Conservation (phyloP, 1,284 basidiomycete species). For the Grifola frondosa region DNA sequence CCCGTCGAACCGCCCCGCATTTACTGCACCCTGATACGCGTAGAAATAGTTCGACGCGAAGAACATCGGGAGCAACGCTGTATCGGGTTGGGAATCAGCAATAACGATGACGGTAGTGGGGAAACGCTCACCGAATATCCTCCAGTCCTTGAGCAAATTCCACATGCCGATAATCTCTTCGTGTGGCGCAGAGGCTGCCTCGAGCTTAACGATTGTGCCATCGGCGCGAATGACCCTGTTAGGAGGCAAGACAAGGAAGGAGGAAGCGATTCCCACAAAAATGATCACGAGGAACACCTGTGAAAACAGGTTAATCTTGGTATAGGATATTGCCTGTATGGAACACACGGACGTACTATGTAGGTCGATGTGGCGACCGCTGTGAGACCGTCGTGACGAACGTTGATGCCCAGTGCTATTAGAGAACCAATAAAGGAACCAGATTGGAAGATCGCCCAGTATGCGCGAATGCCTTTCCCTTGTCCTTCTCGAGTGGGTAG, state of each 20-base stretch:
- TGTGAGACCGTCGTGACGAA: slow-evolving; percentile 29
- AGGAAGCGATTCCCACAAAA: slow-evolving; percentile 38
- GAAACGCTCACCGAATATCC: slow-evolving; percentile 29
- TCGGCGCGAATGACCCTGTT: slow-evolving; percentile 39
- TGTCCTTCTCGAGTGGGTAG: slow-evolving; percentile 58
- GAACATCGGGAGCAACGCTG: slow-evolving; percentile 42
- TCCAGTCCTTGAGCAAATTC: slow-evolving; percentile 39
- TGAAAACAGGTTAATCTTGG: not conserved
- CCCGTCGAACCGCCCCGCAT: slow-evolving; percentile 38
- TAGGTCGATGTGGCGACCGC: slow-evolving; percentile 41
- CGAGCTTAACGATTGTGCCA: slow-evolving; percentile 39
- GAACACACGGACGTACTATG: slow-evolving; percentile 25
- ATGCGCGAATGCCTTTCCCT: slow-evolving; percentile 46
- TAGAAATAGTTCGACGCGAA: slow-evolving; percentile 43
- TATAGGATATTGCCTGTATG: not conserved
- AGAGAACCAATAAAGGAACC: slow-evolving; percentile 51
- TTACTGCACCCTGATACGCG: slow-evolving; percentile 43
- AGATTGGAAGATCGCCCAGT: slow-evolving; percentile 58
- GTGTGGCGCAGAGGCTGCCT: slow-evolving; percentile 33
- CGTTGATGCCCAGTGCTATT: slow-evolving; percentile 49
- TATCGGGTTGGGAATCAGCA: not conserved
- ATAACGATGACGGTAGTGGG: not conserved
- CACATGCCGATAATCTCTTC: slow-evolving; percentile 36
- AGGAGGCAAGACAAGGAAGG: slow-evolving; percentile 39
- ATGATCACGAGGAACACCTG: slow-evolving; percentile 43